Evolutionary conservation across 2,329 filamentous ascomycete species (phyloP).

Genomic region (Calycina marina): DNA sequence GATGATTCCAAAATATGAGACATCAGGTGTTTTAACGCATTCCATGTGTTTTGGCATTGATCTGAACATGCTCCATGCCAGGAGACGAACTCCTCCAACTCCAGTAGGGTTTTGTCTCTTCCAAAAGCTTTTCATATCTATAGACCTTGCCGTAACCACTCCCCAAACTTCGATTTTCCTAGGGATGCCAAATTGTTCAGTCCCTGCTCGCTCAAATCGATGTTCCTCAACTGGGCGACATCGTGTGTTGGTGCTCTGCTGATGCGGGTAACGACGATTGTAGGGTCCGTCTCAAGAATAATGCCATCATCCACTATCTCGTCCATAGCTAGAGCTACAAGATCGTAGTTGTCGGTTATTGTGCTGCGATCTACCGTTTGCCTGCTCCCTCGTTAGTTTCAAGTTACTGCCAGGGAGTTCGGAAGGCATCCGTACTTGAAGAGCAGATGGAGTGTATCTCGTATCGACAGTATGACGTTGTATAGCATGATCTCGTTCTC

Average conservation of each 20-base stretch:
- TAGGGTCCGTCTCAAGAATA: slow-evolving; percentile 92
- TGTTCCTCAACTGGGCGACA: slow-evolving; percentile 73
- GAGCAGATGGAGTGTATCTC: slow-evolving; percentile 78
- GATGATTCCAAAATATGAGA: too few species aligned
- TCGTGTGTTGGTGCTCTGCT: slow-evolving; percentile 86
- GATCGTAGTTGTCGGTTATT: slow-evolving; percentile 96
- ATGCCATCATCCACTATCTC: slow-evolving; percentile 93
- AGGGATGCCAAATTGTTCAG: slow-evolving; percentile 89
- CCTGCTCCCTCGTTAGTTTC: slow-evolving; percentile 40
- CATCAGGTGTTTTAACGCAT: too few species aligned
- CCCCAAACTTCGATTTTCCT: slow-evolving; percentile 79
- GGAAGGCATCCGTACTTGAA: slow-evolving; percentile 54
- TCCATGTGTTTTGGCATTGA: too few species aligned
- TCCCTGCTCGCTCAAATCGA: slow-evolving; percentile 91
- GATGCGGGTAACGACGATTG: slow-evolving; percentile 82
- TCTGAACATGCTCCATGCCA: too few species aligned
- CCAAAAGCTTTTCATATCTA: slow-evolving; percentile 26
- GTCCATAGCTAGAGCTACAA: slow-evolving; percentile 85
- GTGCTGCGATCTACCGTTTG: slow-evolving; percentile 96
- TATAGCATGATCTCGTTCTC: slow-evolving; percentile 97
- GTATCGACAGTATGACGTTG: slow-evolving; percentile 80
- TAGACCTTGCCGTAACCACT: slow-evolving; percentile 76
- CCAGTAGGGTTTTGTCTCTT: neutral
- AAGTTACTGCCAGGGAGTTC: too few species aligned
- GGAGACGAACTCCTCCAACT: slow-evolving; percentile 1